Percentiles rank a stretch among this genome's conserved stretches.
Evolutionary conservation across 257 asterid species (phyloP).

Genomic region (Fraxinus quadrangulata): DNA sequence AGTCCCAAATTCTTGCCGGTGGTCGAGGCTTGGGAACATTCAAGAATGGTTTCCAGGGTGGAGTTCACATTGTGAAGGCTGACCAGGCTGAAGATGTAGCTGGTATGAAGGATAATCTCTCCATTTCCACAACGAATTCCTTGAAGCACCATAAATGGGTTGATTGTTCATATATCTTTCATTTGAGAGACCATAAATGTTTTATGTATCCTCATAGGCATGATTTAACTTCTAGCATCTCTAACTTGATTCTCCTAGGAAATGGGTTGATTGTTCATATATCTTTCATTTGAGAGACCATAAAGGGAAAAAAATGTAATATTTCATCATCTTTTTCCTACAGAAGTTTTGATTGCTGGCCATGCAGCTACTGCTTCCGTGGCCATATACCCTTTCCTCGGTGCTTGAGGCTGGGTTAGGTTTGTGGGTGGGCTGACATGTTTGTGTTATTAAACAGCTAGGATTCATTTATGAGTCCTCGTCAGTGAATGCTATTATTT

Average conservation of each 20-base stretch:
- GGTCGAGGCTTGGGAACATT: conserved; percentile 92
- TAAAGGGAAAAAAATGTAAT: neutral
- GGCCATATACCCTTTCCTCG: conserved; percentile 9
- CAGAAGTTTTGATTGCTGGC: conserved; percentile 13
- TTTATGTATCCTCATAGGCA: conserved; percentile 12
- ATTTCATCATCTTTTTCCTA: neutral
- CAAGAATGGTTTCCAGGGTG: conserved; percentile 89
- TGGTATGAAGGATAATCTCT: conserved; percentile 42
- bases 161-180: no score
- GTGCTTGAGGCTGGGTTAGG: conserved; percentile 11
- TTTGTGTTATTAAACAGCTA: conserved; percentile 13
- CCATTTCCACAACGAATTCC: neutral
- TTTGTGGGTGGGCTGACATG: conserved; percentile 2
- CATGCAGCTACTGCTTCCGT: conserved; percentile 1
- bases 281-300: conserved; percentile 2
- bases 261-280: conserved; percentile 9
- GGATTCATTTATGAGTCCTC: neutral
- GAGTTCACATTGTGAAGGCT: conserved; percentile 86
- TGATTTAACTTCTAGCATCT: conserved; percentile 8
- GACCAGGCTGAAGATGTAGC: conserved; percentile 82
- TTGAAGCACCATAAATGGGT: neutral
- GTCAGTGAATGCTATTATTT: conserved; percentile 1
- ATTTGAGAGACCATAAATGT: neutral
- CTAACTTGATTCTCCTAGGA: neutral
- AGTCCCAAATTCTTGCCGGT: conserved; percentile 95